These are phyloP conservation scores for Phyllosticta citribraziliensis DNA, from an alignment of 2,329 filamentous ascomycete species.

Conservation along the genomic window DNA sequence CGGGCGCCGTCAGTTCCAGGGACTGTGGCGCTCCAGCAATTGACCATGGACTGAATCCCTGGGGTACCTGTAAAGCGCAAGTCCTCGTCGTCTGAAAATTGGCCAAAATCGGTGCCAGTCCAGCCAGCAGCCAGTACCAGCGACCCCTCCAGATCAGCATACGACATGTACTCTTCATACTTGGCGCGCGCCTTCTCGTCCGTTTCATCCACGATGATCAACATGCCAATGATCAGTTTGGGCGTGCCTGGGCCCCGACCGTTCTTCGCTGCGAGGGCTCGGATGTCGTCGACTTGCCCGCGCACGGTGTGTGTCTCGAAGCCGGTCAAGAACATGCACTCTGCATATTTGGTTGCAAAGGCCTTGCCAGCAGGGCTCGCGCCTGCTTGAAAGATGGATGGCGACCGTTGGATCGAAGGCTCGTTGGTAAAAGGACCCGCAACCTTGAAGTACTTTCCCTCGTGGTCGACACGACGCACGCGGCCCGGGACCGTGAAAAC, in stretches of 20 bases:
- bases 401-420: slow-evolving; percentile 57
- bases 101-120: slow-evolving; percentile 56
- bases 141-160: slow-evolving; percentile 56
- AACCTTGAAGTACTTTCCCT: slow-evolving; percentile 53
- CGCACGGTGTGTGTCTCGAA: slow-evolving; percentile 53
- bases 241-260: slow-evolving; percentile 51
- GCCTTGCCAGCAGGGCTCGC: slow-evolving; percentile 55
- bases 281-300: slow-evolving; percentile 54
- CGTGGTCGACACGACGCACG: slow-evolving; percentile 56
- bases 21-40: slow-evolving; percentile 10
- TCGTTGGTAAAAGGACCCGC: slow-evolving; percentile 57
- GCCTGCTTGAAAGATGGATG: slow-evolving; percentile 59
- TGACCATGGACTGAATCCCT: not conserved
- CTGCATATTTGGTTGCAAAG: slow-evolving; percentile 61
- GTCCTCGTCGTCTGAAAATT: slow-evolving; percentile 55
- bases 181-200: slow-evolving; percentile 58
- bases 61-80: slow-evolving; percentile 23
- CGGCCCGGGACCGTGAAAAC: slow-evolving; percentile 49
- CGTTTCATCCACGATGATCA: slow-evolving; percentile 54
- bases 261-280: slow-evolving; percentile 42
- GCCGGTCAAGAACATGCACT: slow-evolving; percentile 59
- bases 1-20: slow-evolving; percentile 10
- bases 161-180: slow-evolving; percentile 49
- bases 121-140: slow-evolving; percentile 63
- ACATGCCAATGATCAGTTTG: slow-evolving; percentile 58